Conservation (phyloP, 495 filamentous ascomycete genomes). For the Talaromyces ruber region DNA sequence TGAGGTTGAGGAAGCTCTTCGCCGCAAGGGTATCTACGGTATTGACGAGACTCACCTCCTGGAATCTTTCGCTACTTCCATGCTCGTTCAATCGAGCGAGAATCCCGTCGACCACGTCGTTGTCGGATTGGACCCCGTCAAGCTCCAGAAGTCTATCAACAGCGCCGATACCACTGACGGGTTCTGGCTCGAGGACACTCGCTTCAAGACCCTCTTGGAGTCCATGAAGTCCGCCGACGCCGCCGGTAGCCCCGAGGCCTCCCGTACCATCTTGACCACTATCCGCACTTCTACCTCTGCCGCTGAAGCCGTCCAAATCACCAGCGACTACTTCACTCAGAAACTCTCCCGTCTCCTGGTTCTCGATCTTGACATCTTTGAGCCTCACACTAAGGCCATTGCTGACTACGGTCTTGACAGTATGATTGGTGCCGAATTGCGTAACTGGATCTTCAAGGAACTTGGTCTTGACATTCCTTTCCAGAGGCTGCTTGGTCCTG, state of each 20-base stretch:
- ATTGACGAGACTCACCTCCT: slow-evolving; percentile 29
- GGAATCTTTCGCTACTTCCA: slow-evolving; percentile 20
- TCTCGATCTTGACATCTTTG: slow-evolving; percentile 12
- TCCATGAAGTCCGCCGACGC: neutral
- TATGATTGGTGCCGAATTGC: slow-evolving; percentile 38
- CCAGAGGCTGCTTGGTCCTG: slow-evolving; percentile 18
- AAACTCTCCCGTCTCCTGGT: slow-evolving; percentile 24
- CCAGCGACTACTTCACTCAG: slow-evolving; percentile 14
- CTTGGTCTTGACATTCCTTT: slow-evolving; percentile 29
- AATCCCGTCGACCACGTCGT: slow-evolving; percentile 11
- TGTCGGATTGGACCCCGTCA: slow-evolving; percentile 24
- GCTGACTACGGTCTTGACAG: slow-evolving; percentile 34
- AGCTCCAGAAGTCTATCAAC: slow-evolving; percentile 9
- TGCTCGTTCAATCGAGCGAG: slow-evolving; percentile 7
- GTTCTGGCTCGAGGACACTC: slow-evolving; percentile 15
- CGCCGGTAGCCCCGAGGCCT: neutral
- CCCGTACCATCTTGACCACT: neutral
- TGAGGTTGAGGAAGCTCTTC: slow-evolving; percentile 21
- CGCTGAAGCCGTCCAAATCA: slow-evolving; percentile 3
- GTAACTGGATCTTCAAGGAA: slow-evolving; percentile 39
- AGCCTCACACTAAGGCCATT: slow-evolving; percentile 12
- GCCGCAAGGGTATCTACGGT: slow-evolving; percentile 24
- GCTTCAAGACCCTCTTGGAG: slow-evolving; percentile 13
- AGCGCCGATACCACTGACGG: slow-evolving; percentile 8
- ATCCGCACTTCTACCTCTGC: neutral